Conservation (phyloP, 495 filamentous ascomycete genomes). For the Hypoxylon fuscum region DNA sequence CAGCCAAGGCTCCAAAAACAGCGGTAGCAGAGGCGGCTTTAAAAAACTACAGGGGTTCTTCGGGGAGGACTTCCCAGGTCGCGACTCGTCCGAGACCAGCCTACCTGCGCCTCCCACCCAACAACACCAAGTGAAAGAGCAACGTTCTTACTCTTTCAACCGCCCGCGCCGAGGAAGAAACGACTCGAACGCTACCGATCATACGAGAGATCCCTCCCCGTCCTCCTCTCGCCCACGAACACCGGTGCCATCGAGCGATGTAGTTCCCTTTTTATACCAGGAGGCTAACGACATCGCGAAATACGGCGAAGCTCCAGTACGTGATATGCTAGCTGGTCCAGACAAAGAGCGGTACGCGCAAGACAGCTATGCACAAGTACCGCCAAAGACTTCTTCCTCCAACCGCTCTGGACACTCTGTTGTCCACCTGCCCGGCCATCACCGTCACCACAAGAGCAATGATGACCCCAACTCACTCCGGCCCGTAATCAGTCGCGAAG, state of each 20-base stretch:
- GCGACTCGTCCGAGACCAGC: conserved; percentile 78
- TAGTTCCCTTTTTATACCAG: conserved; percentile 96
- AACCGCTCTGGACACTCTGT: conserved; percentile 61
- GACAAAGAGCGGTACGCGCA: conserved; percentile 71
- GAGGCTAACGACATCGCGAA: conserved; percentile 83
- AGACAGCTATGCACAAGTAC: conserved; percentile 51
- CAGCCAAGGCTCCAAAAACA: conserved; percentile 88
- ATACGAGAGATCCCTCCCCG: conserved; percentile 71
- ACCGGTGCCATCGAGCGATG: conserved; percentile 89
- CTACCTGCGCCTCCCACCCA: conserved; percentile 60
- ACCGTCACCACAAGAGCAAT: conserved; percentile 78
- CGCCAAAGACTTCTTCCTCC: conserved; percentile 61
- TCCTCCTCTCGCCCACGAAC: conserved; percentile 74
- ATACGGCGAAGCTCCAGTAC: conserved; percentile 84
- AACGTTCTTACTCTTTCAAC: conserved; percentile 66
- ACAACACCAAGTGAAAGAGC: conserved; percentile 54
- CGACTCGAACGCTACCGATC: conserved; percentile 73
- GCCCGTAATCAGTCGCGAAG: conserved; percentile 74
- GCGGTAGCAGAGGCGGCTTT: conserved; percentile 68
- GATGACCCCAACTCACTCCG: conserved; percentile 73
- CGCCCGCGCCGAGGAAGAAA: conserved; percentile 73
- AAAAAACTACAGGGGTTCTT: conserved; percentile 86
- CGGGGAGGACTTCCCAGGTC: conserved; percentile 80
- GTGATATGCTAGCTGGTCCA: conserved; percentile 72
- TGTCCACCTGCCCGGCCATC: conserved; percentile 68